Evolutionary conservation across 805 yeast species (phyloP).

Genomic region (Dipodascopsis uninucleata): DNA sequence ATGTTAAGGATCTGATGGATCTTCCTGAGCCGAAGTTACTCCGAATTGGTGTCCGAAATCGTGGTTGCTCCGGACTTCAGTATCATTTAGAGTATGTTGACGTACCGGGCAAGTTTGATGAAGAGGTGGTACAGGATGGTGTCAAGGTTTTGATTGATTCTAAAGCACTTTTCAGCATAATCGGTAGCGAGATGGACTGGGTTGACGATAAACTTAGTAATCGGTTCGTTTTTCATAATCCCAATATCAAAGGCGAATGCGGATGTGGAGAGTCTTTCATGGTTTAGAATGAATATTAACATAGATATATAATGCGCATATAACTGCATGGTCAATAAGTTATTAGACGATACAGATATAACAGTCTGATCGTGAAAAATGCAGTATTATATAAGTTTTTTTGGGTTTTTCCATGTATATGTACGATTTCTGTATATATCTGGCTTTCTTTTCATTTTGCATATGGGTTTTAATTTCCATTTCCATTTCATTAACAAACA

Average conservation of each 20-base stretch:
- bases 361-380: no score
- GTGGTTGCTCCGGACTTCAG: constrained; percentile 95
- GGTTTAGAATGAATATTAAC: no score
- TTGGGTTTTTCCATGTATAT: no score
- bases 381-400: no score
- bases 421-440: no score
- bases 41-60: constrained; percentile 87
- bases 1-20: constrained; percentile 60
- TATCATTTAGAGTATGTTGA: constrained; percentile 88
- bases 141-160: constrained; percentile 91
- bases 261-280: constrained; percentile 99
- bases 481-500: no score
- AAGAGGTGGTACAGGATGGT: constrained; percentile 85
- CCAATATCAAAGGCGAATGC: constrained; percentile 96
- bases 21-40: constrained; percentile 87
- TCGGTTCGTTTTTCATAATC: constrained; percentile 88
- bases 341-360: no score
- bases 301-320: no score
- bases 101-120: constrained; percentile 92
- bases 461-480: no score
- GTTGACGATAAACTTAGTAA: constrained; percentile 85
- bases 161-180: constrained; percentile 90
- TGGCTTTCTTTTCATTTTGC: no score
- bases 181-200: constrained; percentile 99
- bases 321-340: no score